Evolutionary conservation across 192 early-diverging fungal genomes (phyloP).

Genomic region (Chytriomyces confervae): DNA sequence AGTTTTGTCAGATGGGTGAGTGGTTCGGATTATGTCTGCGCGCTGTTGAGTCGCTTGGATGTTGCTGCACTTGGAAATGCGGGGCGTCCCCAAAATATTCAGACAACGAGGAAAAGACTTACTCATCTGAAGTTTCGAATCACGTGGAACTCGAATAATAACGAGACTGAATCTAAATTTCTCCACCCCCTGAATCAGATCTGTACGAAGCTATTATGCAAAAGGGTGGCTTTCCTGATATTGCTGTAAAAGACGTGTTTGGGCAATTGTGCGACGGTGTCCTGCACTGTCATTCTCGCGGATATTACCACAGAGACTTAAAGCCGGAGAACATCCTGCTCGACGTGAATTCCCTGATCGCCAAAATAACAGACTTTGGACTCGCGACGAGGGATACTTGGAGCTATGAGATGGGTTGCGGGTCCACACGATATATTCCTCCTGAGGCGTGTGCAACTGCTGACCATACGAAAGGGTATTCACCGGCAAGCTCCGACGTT

Average conservation of each 20-base stretch:
- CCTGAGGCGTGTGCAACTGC: conserved; percentile 64
- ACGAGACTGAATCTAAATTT: background rate
- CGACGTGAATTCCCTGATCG: conserved; percentile 39
- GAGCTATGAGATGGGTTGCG: conserved; percentile 87
- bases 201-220: conserved; percentile 55
- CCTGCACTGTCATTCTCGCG: conserved; percentile 71
- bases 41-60: background rate
- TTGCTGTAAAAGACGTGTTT: conserved; percentile 59
- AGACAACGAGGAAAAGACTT: too few species aligned
- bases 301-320: conserved; percentile 92
- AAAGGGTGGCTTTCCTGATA: conserved; percentile 35
- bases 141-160: background rate
- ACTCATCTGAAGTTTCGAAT: background rate
- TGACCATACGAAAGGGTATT: conserved; percentile 62
- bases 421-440: conserved; percentile 89
- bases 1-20: conserved; percentile 44
- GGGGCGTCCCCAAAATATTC: background rate
- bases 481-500: conserved; percentile 70
- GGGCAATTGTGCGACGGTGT: conserved; percentile 81
- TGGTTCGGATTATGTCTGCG: background rate
- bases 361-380: conserved; percentile 93
- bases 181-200: conserved; percentile 28
- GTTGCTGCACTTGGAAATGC: background rate
- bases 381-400: conserved; percentile 78
- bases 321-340: conserved; percentile 86